A percentile compares a stretch with the other conserved stretches of the same genome.
Conservation (phyloP, 129 eudicot genomes). For the Chrysanthemum lavandulifolium region DNA sequence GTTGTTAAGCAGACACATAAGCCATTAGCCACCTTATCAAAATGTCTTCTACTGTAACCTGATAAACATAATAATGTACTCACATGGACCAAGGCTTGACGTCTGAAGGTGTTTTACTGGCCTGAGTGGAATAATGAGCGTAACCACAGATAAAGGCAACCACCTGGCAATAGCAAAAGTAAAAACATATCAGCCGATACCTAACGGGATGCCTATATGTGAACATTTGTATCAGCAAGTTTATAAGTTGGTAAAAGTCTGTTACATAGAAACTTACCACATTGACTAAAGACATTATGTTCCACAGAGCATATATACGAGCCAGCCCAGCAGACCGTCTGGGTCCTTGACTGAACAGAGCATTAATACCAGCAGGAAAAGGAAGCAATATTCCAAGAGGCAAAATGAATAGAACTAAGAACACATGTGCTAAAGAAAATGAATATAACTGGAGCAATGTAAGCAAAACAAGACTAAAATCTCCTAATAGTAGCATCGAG, state of each 20-base stretch:
- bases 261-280: slow-evolving; percentile 52
- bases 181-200: not conserved
- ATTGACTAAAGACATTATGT: slow-evolving; percentile 79
- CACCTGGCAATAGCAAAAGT: slow-evolving; percentile 41
- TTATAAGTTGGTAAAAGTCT: not conserved
- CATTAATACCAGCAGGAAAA: slow-evolving; percentile 97
- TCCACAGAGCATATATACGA: slow-evolving; percentile 97
- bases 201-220: not conserved
- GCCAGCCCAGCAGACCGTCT: slow-evolving; percentile 96
- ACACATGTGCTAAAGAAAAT: slow-evolving; percentile 66
- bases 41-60: not conserved
- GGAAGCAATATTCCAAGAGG: slow-evolving; percentile 97
- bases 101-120: slow-evolving; percentile 48
- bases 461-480: slow-evolving; percentile 92
- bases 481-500: slow-evolving; percentile 89
- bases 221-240: not conserved
- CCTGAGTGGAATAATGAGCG: slow-evolving; percentile 63
- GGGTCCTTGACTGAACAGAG: slow-evolving; percentile 96
- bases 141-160: slow-evolving; percentile 92
- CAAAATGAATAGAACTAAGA: slow-evolving; percentile 70
- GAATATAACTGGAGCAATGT: slow-evolving; percentile 96
- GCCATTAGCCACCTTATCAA: not conserved
- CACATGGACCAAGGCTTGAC: slow-evolving; percentile 95
- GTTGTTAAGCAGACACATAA: not conserved
- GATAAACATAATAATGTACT: slow-evolving; percentile 26